These are phyloP conservation scores for Pseudogymnoascus sp. DNA, from an alignment of 2,329 filamentous ascomycete genomes.

Conservation along the genomic window DNA sequence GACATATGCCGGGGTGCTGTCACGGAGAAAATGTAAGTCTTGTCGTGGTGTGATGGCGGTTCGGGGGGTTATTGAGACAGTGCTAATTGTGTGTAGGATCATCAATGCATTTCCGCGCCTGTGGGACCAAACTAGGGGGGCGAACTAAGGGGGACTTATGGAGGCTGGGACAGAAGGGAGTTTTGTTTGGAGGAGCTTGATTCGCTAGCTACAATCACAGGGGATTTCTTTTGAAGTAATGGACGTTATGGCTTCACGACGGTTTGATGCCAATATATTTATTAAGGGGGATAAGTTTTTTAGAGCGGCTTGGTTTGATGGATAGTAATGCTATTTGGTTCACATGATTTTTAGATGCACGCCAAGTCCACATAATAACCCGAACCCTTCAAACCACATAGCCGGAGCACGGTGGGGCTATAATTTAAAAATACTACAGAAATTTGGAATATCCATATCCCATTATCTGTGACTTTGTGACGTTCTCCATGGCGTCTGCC, in stretches of 20 bases:
- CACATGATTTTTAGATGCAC: neutral
- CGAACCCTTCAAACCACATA: neutral
- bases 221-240: neutral
- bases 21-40: conserved; percentile 4
- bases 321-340: neutral
- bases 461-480: neutral
- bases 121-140: neutral
- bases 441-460: too few species aligned
- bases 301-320: neutral
- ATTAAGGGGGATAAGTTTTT: neutral
- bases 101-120: neutral
- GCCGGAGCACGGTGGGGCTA: too few species aligned
- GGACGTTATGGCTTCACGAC: neutral
- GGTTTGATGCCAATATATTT: neutral
- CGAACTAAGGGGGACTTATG: neutral
- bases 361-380: neutral
- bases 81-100: neutral
- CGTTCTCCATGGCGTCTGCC: neutral
- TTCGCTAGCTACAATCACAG: neutral
- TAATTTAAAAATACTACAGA: neutral
- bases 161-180: neutral
- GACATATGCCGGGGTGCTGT: neutral
- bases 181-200: neutral
- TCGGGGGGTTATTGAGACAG: neutral
- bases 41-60: neutral